Percentiles rank a stretch among this genome's conserved stretches.
Evolutionary conservation across 2,329 filamentous ascomycete species (phyloP).

Genomic region (Ophiocordyceps camponoti-rufipedis): DNA sequence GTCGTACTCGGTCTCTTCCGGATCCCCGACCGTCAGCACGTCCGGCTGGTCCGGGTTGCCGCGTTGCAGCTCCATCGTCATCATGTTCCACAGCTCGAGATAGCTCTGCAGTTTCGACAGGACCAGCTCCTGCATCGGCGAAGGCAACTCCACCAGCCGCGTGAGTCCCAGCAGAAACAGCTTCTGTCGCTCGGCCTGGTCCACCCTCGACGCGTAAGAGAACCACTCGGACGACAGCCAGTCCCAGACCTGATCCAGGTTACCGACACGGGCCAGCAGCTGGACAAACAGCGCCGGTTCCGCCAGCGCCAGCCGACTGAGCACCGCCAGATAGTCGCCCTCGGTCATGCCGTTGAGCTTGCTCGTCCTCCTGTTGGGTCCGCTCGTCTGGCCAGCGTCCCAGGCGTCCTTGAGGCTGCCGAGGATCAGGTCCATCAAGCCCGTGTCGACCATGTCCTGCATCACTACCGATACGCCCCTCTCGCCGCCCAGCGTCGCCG

Average conservation of each 20-base stretch:
- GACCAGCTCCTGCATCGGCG: slow-evolving; percentile 37
- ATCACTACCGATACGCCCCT: slow-evolving; percentile 44
- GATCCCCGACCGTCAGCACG: slow-evolving; percentile 27
- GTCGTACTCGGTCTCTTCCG: slow-evolving; percentile 31
- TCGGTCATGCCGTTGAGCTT: slow-evolving; percentile 59
- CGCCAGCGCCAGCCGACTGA: slow-evolving; percentile 60
- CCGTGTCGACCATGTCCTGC: slow-evolving; percentile 44
- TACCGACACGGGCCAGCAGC: slow-evolving; percentile 28
- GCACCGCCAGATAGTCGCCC: slow-evolving; percentile 68
- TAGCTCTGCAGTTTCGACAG: slow-evolving; percentile 51
- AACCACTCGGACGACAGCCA: slow-evolving; percentile 52
- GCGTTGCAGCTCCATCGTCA: slow-evolving; percentile 47
- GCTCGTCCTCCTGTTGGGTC: slow-evolving; percentile 53
- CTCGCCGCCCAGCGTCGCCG: slow-evolving; percentile 41
- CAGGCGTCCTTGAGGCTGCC: slow-evolving; percentile 48
- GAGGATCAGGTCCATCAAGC: slow-evolving; percentile 45
- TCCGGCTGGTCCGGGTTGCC: slow-evolving; percentile 33
- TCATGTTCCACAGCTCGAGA: slow-evolving; percentile 57
- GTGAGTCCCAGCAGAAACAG: slow-evolving; percentile 57
- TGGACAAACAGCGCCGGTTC: slow-evolving; percentile 51
- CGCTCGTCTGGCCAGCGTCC: slow-evolving; percentile 64
- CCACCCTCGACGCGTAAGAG: slow-evolving; percentile 47
- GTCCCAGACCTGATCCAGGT: slow-evolving; percentile 32
- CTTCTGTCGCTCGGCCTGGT: slow-evolving; percentile 47
- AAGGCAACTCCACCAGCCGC: slow-evolving; percentile 46